These are phyloP conservation scores for Botrytis aclada DNA, from an alignment of 2,329 filamentous ascomycete species.

Conservation along the genomic window DNA sequence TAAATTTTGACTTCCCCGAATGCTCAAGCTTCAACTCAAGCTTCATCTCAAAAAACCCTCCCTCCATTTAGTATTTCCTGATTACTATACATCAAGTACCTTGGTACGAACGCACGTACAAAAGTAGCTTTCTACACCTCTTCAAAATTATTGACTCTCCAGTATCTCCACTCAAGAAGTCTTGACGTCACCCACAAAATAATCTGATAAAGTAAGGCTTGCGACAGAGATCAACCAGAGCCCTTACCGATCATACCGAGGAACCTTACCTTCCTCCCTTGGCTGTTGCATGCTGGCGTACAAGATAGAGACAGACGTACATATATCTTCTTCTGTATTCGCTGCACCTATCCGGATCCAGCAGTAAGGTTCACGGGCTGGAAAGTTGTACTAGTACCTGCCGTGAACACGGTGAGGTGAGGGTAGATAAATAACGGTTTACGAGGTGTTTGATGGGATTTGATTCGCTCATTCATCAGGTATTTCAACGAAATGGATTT, in stretches of 20 bases:
- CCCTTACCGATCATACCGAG: slow-evolving; percentile 5
- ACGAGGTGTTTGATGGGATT: not conserved
- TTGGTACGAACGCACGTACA: not conserved
- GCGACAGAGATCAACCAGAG: not conserved
- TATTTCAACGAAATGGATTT: not conserved
- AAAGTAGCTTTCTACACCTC: not conserved
- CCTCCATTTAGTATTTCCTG: not conserved
- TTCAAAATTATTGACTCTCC: not conserved
- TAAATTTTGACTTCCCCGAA: not conserved
- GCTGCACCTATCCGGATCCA: slow-evolving; percentile 17
- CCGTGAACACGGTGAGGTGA: slow-evolving; percentile 5
- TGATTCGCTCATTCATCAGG: no score
- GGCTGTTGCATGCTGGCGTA: not conserved
- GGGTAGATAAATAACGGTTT: not conserved
- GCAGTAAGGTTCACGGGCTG: slow-evolving; percentile 12
- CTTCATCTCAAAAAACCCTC: not conserved
- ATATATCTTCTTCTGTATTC: slow-evolving; percentile 9
- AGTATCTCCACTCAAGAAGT: not conserved
- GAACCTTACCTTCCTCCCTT: not conserved
- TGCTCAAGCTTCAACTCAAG: not conserved
- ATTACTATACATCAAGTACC: not conserved
- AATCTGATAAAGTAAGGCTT: slow-evolving; percentile 11
- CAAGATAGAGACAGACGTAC: slow-evolving; percentile 12
- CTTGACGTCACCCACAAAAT: slow-evolving; percentile 3
- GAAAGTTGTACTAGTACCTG: not conserved